Evolutionary conservation across 306 rosid species (phyloP).

Genomic region (Benincasa hispida): DNA sequence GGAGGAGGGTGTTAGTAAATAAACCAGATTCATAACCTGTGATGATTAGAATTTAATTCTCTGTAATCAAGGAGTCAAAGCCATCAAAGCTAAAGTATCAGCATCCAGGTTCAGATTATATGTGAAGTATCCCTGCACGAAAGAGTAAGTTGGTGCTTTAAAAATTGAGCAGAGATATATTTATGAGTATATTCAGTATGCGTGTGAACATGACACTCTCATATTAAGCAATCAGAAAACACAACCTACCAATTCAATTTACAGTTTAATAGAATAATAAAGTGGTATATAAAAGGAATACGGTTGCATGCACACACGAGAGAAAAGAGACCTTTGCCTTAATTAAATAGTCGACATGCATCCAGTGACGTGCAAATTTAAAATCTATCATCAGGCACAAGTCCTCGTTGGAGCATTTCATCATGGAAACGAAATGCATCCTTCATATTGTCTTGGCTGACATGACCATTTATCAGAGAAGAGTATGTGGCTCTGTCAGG

Average conservation of each 20-base stretch:
- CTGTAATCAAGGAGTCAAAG: not conserved
- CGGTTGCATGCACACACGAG: not conserved
- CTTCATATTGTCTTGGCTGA: slow-evolving; percentile 65
- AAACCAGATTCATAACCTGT: not conserved
- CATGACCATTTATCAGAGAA: slow-evolving; percentile 69
- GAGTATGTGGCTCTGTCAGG: slow-evolving; percentile 74
- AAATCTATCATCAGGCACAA: slow-evolving; percentile 79
- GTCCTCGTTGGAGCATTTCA: slow-evolving; percentile 85
- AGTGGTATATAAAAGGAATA: not conserved
- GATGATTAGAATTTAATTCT: not conserved
- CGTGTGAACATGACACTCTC: not conserved
- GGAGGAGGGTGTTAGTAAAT: not conserved
- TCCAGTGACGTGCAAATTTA: slow-evolving; percentile 15
- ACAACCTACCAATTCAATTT: not conserved
- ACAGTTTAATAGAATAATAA: not conserved
- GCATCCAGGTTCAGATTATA: not conserved
- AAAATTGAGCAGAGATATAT: not conserved
- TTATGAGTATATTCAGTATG: not conserved
- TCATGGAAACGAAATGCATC: slow-evolving; percentile 84
- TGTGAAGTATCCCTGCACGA: slow-evolving; percentile 1
- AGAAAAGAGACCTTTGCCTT: slow-evolving; percentile 19
- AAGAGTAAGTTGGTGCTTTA: not conserved
- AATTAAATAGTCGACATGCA: not conserved
- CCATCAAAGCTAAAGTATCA: not conserved
- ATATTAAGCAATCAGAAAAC: not conserved